phyloP scores from a whole-genome alignment of 257 asterid species.

The Vinca minor region DNA sequence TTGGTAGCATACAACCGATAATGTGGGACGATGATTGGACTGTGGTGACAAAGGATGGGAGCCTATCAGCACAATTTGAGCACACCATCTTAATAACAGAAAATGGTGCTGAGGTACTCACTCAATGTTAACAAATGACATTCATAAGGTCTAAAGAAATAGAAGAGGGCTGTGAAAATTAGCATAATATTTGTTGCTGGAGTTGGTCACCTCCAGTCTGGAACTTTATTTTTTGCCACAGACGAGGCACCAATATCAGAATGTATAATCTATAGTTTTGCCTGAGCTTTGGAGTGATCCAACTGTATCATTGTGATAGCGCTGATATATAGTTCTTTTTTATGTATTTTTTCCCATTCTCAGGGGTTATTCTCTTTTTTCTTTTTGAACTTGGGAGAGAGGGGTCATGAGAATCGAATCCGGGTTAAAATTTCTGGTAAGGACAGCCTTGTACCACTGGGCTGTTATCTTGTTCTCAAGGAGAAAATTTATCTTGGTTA shows the following conservation, averaged over 20 bases:
- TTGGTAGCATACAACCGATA: constrained; percentile 69
- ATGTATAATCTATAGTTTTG: background rate
- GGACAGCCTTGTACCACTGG: no score
- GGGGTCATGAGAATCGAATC: no score
- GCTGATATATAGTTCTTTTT: background rate
- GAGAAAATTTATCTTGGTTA: no score
- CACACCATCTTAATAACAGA: constrained; percentile 78
- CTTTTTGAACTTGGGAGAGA: no score
- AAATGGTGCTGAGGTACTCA: constrained; percentile 78
- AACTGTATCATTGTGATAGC: background rate
- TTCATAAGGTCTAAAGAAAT: background rate
- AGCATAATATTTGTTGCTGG: background rate
- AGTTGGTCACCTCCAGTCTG: background rate
- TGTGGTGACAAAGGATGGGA: constrained; percentile 82
- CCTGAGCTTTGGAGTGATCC: background rate
- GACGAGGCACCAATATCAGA: background rate
- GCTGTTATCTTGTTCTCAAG: no score
- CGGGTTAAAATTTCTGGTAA: no score
- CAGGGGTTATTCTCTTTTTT: background rate
- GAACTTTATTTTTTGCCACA: background rate
- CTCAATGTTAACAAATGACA: constrained; percentile 40
- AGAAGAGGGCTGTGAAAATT: background rate
- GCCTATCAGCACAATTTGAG: constrained; percentile 95
- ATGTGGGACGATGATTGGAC: constrained; percentile 96
- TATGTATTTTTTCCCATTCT: background rate